phyloP scores from a whole-genome alignment of 148 eudicot species.

The Camellia lanceoleosa region DNA sequence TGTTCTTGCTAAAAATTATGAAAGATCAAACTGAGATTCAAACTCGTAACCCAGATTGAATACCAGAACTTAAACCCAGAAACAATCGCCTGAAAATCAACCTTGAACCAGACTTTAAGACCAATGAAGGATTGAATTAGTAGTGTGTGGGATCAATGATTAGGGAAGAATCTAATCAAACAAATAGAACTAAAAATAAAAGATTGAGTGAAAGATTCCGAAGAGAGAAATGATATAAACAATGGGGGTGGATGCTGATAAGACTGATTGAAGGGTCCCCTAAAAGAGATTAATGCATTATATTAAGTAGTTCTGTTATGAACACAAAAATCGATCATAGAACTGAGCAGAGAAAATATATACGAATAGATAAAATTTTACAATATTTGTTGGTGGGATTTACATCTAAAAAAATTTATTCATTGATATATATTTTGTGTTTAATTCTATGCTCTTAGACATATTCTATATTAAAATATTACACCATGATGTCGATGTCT shows the following conservation, averaged over 20 bases:
- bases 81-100: not conserved
- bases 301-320: too few species aligned
- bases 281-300: not conserved
- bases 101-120: not conserved
- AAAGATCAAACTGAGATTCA: not conserved
- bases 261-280: slow-evolving; percentile 4
- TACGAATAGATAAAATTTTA: too few species aligned
- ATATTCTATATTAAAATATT: not conserved
- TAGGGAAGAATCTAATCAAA: not conserved
- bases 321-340: too few species aligned
- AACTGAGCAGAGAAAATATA: too few species aligned
- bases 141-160: not conserved
- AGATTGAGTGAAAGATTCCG: slow-evolving; percentile 6
- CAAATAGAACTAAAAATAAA: not conserved
- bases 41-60: not conserved
- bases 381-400: too few species aligned
- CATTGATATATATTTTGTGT: not conserved
- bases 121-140: not conserved
- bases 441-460: too few species aligned
- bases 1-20: not conserved
- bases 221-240: not conserved
- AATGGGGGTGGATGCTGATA: slow-evolving; percentile 1
- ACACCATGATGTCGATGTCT: slow-evolving; percentile 3
- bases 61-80: not conserved
- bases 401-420: not conserved